phyloP scores from a whole-genome alignment of 2,329 filamentous ascomycete species.

The Chaetomium sp. region DNA sequence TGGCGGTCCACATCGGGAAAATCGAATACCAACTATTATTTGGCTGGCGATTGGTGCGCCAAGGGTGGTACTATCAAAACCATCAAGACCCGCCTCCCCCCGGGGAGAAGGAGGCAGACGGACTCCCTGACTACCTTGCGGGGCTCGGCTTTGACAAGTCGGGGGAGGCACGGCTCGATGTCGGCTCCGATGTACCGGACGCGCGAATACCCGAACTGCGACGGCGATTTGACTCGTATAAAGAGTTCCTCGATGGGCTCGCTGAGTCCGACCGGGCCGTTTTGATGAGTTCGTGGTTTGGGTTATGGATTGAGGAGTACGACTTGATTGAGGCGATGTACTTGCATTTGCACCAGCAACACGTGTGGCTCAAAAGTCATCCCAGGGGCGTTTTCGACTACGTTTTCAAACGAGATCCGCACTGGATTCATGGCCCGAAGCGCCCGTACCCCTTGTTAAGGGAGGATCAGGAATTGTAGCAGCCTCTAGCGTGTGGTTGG shows the following conservation, averaged over 20 bases:
- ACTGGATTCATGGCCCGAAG: not conserved
- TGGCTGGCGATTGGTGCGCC: constrained; percentile 1
- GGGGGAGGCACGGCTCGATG: too few relatives aligned
- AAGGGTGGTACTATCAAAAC: too few relatives aligned
- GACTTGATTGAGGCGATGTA: not conserved
- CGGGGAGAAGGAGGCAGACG: too few relatives aligned
- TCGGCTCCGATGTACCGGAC: too few relatives aligned
- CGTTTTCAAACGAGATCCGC: constrained; percentile 1
- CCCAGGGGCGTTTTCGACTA: constrained; percentile 3
- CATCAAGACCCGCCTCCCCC: too few relatives aligned
- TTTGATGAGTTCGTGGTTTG: constrained; percentile 4
- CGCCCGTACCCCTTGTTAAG: too few relatives aligned
- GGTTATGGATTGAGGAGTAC: constrained; percentile 15
- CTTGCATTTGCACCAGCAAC: not conserved
- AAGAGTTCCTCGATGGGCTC: not conserved
- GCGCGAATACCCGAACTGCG: not conserved
- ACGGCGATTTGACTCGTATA: not conserved
- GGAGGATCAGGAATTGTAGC: too few relatives aligned
- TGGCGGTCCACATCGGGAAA: not conserved
- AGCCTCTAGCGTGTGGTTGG: too few relatives aligned
- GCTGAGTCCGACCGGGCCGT: not conserved
- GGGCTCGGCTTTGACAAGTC: too few relatives aligned
- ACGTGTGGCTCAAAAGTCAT: not conserved
- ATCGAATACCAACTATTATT: not conserved
- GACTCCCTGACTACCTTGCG: too few relatives aligned